These are phyloP conservation scores for Kokia cookei DNA, from an alignment of 441 rosid species.

Conservation along the genomic window DNA sequence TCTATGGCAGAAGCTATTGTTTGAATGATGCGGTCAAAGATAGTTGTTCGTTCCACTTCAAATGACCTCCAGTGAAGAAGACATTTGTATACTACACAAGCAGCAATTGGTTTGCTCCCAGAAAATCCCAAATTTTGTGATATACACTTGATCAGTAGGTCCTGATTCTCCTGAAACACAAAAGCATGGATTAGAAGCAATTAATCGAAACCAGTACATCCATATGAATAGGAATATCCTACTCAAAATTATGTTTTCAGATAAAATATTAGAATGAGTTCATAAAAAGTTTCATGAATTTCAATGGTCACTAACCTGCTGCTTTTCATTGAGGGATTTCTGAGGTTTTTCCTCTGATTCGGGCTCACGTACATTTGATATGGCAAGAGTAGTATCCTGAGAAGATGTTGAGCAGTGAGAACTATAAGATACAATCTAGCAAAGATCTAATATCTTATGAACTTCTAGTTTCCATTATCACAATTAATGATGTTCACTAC, in stretches of 20 bases:
- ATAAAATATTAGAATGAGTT: conserved; percentile 6
- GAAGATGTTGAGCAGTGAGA: conserved; percentile 13
- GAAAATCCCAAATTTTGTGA: conserved; percentile 71
- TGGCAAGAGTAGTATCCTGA: conserved; percentile 29
- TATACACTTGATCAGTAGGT: conserved; percentile 57
- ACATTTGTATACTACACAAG: conserved; percentile 71
- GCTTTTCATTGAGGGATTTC: conserved; percentile 71
- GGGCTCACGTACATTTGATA: conserved; percentile 36
- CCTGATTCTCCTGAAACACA: conserved; percentile 56
- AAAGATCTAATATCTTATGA: conserved; percentile 1
- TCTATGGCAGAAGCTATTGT: conserved; percentile 65
- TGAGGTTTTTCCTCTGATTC: conserved; percentile 71
- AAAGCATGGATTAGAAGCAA: conserved; percentile 5
- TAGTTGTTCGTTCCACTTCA: conserved; percentile 67
- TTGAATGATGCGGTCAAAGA: conserved; percentile 68
- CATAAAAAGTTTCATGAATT: background rate
- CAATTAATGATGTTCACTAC: conserved; percentile 33
- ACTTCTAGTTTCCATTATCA: background rate
- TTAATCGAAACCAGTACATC: conserved; percentile 10
- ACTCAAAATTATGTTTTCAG: conserved; percentile 9
- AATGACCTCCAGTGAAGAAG: conserved; percentile 84
- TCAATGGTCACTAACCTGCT: conserved; percentile 40
- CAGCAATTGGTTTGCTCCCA: conserved; percentile 75
- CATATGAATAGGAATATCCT: conserved; percentile 1
- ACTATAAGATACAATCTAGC: conserved; percentile 4